phyloP scores from a whole-genome alignment of 805 yeast species.

The Metschnikowia kunwiensis region DNA sequence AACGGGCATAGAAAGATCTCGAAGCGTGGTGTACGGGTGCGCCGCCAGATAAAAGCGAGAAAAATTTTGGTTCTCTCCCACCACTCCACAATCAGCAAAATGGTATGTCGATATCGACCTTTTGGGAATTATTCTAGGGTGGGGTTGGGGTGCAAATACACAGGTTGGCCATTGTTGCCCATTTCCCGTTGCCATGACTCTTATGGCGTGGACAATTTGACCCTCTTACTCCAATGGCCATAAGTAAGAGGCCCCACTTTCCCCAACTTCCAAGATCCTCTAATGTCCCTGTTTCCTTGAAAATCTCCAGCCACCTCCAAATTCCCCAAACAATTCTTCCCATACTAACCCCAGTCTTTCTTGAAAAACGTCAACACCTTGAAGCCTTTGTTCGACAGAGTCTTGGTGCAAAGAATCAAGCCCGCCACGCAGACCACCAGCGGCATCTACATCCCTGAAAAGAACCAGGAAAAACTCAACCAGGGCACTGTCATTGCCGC shows the following conservation, averaged over 20 bases:
- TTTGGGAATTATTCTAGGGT: too few species aligned
- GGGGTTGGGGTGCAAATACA: too few species aligned
- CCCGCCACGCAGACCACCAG: conserved; percentile 89
- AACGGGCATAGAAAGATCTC: conserved; percentile 13
- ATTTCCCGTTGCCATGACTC: too few species aligned
- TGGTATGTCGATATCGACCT: too few species aligned
- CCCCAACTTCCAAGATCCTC: too few species aligned
- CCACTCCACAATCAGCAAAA: too few species aligned
- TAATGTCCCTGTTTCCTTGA: background rate
- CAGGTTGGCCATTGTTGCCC: too few species aligned
- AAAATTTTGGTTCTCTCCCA: too few species aligned
- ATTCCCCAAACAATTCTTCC: background rate
- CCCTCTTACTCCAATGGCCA: too few species aligned
- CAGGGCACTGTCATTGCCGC: conserved; percentile 90
- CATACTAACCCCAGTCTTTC: conserved; percentile 45
- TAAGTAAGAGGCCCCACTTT: too few species aligned
- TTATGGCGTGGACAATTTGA: too few species aligned
- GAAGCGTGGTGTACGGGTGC: conserved; percentile 14
- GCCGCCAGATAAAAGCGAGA: conserved; percentile 5
- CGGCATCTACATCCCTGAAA: conserved; percentile 92
- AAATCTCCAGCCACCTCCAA: background rate
- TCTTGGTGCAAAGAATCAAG: conserved; percentile 90
- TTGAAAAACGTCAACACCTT: conserved; percentile 82
- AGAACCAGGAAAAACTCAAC: conserved; percentile 90
- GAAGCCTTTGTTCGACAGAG: conserved; percentile 93